Conservation (phyloP, 2,329 filamentous ascomycete genomes). For the Fusarium kyushuense region DNA sequence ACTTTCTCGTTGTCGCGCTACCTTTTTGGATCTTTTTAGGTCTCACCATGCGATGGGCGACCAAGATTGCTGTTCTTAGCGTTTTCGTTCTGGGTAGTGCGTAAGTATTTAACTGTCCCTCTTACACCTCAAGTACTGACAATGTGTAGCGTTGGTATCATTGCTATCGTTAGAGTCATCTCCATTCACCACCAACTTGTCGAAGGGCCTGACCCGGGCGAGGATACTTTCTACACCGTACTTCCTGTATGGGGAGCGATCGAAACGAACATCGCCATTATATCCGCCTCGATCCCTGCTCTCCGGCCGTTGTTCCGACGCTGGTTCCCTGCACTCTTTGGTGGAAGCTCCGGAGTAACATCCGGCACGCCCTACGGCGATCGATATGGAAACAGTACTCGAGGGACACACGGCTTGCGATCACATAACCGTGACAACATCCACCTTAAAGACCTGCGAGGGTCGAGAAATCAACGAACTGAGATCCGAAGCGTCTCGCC, state of each 20-base stretch:
- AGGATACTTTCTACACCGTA: slow-evolving; percentile 46
- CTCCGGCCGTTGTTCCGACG: slow-evolving; percentile 52
- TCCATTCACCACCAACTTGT: slow-evolving; percentile 45
- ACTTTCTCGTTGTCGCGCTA: slow-evolving; percentile 55
- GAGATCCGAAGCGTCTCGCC: slow-evolving; percentile 53
- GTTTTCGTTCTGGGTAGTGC: slow-evolving; percentile 55
- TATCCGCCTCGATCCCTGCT: slow-evolving; percentile 52
- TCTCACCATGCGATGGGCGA: slow-evolving; percentile 54
- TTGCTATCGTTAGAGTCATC: slow-evolving; percentile 52
- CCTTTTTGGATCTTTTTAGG: slow-evolving; percentile 57
- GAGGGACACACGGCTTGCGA: slow-evolving; percentile 40
- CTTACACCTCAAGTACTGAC: background rate
- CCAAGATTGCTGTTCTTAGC: slow-evolving; percentile 55
- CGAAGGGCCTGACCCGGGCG: slow-evolving; percentile 38
- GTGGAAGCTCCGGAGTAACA: slow-evolving; percentile 32
- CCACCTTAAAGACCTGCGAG: slow-evolving; percentile 38
- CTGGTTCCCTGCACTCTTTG: slow-evolving; percentile 51
- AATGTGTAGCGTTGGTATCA: slow-evolving; percentile 48
- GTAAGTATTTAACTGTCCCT: slow-evolving; percentile 42
- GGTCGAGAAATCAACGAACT: slow-evolving; percentile 44
- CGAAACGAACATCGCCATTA: slow-evolving; percentile 54
- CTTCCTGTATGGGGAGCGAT: slow-evolving; percentile 52
- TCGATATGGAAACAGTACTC: slow-evolving; percentile 20
- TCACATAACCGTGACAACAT: slow-evolving; percentile 34
- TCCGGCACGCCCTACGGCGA: slow-evolving; percentile 23